Evolutionary conservation across 495 filamentous ascomycete species (phyloP).

Genomic region (Geopyxis carbonaria): DNA sequence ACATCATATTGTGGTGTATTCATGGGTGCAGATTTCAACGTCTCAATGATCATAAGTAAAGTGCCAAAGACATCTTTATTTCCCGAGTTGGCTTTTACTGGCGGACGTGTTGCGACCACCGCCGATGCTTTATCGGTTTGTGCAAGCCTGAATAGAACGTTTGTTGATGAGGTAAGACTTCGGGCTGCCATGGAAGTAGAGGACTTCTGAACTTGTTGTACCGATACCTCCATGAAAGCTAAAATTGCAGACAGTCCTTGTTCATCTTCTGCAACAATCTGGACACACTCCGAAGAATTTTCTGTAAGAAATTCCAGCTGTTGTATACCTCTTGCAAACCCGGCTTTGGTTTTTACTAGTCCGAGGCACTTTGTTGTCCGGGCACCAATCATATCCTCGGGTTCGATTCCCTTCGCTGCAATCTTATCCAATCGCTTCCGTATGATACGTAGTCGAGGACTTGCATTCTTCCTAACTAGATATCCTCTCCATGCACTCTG

Average conservation of each 20-base stretch:
- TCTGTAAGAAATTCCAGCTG: slow-evolving; percentile 14
- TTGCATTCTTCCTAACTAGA: slow-evolving; percentile 10
- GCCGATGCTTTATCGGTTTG: slow-evolving; percentile 5
- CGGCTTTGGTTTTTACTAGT: slow-evolving; percentile 14
- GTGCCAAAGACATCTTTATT: slow-evolving; percentile 13
- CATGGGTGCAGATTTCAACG: slow-evolving; percentile 8
- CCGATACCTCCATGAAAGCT: slow-evolving; percentile 12
- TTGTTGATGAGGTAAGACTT: slow-evolving; percentile 10
- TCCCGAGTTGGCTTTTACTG: slow-evolving; percentile 1
- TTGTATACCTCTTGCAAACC: slow-evolving; percentile 17
- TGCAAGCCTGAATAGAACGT: slow-evolving; percentile 14
- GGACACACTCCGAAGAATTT: slow-evolving; percentile 10
- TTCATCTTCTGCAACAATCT: slow-evolving; percentile 13
- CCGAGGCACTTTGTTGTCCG: slow-evolving; percentile 11
- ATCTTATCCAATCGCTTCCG: slow-evolving; percentile 13
- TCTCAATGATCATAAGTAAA: slow-evolving; percentile 13
- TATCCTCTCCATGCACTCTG: slow-evolving; percentile 30
- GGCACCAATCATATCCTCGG: slow-evolving; percentile 12
- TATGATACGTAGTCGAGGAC: slow-evolving; percentile 18
- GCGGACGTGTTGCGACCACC: slow-evolving; percentile 11
- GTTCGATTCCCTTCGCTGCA: neutral
- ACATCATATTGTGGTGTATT: slow-evolving; percentile 14
- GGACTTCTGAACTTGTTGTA: slow-evolving; percentile 13
- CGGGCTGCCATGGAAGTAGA: slow-evolving; percentile 8
- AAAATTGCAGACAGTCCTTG: slow-evolving; percentile 10